phyloP scores from a whole-genome alignment of 345 rosid genomes.

The Eucalyptus regnans region DNA sequence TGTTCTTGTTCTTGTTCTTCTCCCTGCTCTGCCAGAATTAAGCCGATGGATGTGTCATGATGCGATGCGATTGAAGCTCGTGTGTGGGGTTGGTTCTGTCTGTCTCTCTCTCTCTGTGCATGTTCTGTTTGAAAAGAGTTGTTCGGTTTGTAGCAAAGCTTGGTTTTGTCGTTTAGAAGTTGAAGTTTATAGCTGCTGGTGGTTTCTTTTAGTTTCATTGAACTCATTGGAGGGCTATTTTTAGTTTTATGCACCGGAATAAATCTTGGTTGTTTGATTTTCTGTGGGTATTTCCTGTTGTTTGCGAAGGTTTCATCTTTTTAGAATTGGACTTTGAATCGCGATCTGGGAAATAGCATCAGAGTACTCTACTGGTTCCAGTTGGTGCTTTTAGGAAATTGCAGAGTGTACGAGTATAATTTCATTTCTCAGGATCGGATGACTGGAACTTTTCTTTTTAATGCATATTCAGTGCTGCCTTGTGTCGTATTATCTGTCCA shows the following conservation, averaged over 20 bases:
- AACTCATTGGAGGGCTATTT: background rate
- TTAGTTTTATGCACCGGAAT: background rate
- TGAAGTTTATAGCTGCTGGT: background rate
- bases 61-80: background rate
- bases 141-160: background rate
- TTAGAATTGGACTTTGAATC: background rate
- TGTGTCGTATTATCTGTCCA: background rate
- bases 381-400: background rate
- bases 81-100: background rate
- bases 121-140: background rate
- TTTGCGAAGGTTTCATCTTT: background rate
- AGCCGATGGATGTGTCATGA: background rate
- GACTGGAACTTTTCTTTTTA: background rate
- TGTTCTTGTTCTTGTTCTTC: background rate
- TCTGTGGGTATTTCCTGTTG: background rate
- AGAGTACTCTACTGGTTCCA: background rate
- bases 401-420: background rate
- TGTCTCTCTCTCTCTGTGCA: background rate
- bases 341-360: background rate
- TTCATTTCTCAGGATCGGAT: background rate
- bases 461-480: background rate
- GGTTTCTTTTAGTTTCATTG: background rate
- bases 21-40: background rate
- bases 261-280: background rate
- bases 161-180: background rate